Percentiles rank a stretch among this genome's conserved stretches.
Conservation (phyloP, 2,329 filamentous ascomycete genomes). For the Albifimbria verrucaria region DNA sequence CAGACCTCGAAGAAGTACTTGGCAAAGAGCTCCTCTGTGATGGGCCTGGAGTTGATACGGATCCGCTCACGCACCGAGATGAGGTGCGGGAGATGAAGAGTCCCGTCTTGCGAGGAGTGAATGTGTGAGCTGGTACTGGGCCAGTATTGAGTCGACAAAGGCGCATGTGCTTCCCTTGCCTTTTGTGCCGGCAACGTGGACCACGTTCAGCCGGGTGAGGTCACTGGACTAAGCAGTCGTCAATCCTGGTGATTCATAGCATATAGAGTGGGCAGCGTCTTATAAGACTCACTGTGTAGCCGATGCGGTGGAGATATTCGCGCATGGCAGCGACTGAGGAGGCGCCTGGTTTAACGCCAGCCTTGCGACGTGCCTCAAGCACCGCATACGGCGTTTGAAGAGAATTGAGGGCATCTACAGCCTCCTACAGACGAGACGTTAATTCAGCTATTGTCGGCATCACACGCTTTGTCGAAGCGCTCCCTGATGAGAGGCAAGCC, state of each 20-base stretch:
- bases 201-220: conserved; percentile 58
- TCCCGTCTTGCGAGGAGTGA: conserved; percentile 45
- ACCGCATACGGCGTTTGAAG: conserved; percentile 85
- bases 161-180: conserved; percentile 73
- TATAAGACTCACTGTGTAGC: conserved; percentile 57
- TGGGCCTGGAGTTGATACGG: conserved; percentile 55
- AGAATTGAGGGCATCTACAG: conserved; percentile 80
- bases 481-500: not conserved
- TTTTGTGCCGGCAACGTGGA: conserved; percentile 74
- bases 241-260: conserved; percentile 1
- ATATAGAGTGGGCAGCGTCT: not conserved
- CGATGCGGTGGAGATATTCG: conserved; percentile 71
- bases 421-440: conserved; percentile 58
- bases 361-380: conserved; percentile 74
- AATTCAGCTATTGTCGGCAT: conserved; percentile 6
- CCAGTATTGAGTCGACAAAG: conserved; percentile 61
- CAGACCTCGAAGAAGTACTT: conserved; percentile 67
- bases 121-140: conserved; percentile 39
- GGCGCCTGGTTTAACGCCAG: conserved; percentile 67
- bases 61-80: conserved; percentile 66
- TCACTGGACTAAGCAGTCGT: conserved; percentile 34
- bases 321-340: conserved; percentile 74
- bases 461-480: not conserved
- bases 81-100: conserved; percentile 70
- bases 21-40: conserved; percentile 57